A percentile compares a stretch with the other conserved stretches of the same genome.
These are phyloP conservation scores for Cercospora janseana DNA, from an alignment of 2,329 filamentous ascomycete species.

Conservation along the genomic window DNA sequence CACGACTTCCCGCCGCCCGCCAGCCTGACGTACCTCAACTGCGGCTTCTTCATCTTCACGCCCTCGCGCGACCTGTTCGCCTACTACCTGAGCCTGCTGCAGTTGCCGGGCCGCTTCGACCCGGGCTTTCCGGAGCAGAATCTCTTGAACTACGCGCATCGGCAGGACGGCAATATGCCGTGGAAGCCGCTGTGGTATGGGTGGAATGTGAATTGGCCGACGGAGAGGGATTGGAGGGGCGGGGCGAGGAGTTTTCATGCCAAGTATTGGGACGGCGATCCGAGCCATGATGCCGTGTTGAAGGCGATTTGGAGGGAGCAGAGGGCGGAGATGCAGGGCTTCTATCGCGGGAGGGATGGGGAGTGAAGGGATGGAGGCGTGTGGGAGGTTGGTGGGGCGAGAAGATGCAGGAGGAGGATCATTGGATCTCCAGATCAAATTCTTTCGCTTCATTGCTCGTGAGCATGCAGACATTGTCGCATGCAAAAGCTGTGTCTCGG, in stretches of 20 bases:
- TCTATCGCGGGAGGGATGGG: conserved; percentile 34
- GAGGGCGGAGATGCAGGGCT: conserved; percentile 40
- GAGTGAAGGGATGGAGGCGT: background rate
- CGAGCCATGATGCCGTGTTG: conserved; percentile 37
- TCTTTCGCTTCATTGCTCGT: no score
- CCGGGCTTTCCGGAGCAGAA: conserved; percentile 41
- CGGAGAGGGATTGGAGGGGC: conserved; percentile 38
- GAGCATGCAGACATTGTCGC: no score
- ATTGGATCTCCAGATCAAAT: no score
- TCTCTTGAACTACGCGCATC: conserved; percentile 43
- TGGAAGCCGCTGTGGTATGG: conserved; percentile 41
- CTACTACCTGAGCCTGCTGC: conserved; percentile 40
- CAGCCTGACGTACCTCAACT: conserved; percentile 36
- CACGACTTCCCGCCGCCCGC: conserved; percentile 36
- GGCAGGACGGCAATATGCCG: conserved; percentile 42
- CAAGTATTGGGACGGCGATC: conserved; percentile 44
- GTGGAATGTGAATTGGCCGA: conserved; percentile 45
- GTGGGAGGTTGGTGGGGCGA: background rate
- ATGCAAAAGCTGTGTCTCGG: no score
- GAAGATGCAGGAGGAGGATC: no score
- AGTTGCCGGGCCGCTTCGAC: conserved; percentile 37
- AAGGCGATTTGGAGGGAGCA: conserved; percentile 40
- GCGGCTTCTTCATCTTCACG: conserved; percentile 42
- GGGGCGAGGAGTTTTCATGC: conserved; percentile 42
- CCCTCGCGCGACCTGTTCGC: conserved; percentile 38